These are phyloP conservation scores for Coffea eugenioides DNA, from an alignment of 257 asterid genomes.

Conservation along the genomic window DNA sequence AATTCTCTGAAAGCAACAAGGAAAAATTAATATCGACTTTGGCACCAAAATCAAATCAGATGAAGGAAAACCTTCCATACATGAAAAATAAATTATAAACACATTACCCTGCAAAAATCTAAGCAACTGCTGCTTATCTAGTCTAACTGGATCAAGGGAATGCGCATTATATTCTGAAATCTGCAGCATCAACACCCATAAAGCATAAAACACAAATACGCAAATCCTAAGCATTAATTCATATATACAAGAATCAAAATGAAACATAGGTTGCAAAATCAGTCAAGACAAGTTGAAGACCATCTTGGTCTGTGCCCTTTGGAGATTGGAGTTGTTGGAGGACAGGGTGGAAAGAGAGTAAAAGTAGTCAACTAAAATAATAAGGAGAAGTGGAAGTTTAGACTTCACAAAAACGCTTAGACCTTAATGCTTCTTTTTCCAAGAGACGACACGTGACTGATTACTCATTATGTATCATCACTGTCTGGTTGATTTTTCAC, in stretches of 20 bases:
- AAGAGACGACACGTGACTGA: background rate
- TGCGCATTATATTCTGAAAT: constrained; percentile 48
- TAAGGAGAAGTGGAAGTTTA: background rate
- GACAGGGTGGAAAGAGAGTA: background rate
- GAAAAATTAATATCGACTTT: constrained; percentile 9
- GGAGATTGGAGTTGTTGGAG: background rate
- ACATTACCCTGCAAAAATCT: constrained; percentile 62
- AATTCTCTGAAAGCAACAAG: constrained; percentile 54
- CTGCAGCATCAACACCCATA: constrained; percentile 42
- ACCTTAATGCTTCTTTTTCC: background rate
- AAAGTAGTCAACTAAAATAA: background rate
- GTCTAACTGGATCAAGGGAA: constrained; percentile 38
- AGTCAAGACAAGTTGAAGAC: background rate
- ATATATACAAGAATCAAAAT: background rate
- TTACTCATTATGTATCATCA: background rate
- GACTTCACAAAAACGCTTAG: background rate
- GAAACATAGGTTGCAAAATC: background rate
- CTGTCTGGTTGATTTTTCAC: background rate
- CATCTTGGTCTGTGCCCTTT: background rate
- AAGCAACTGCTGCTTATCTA: constrained; percentile 67
- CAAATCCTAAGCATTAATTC: constrained; percentile 2
- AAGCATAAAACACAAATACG: background rate
- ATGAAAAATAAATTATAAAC: constrained; percentile 5
- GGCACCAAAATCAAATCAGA: background rate
- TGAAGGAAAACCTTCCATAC: background rate